phyloP scores from a whole-genome alignment of 805 yeast genomes.

The Zygosaccharomyces gambellarensis region DNA sequence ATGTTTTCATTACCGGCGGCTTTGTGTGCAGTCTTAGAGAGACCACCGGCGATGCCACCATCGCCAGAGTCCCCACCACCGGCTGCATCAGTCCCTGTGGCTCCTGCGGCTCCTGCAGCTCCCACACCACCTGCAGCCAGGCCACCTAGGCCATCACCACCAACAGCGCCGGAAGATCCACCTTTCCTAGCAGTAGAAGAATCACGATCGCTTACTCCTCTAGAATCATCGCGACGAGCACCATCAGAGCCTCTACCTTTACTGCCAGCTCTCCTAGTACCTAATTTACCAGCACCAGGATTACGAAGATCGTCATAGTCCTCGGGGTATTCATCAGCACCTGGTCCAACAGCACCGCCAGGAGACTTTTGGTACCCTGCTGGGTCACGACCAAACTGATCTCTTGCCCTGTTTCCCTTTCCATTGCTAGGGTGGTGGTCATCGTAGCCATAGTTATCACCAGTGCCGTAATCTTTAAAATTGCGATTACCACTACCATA shows the following conservation, averaged over 20 bases:
- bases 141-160: neutral
- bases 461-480: neutral
- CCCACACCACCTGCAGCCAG: neutral
- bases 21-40: neutral
- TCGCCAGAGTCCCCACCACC: neutral
- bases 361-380: neutral
- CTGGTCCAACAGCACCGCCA: constrained; percentile 1
- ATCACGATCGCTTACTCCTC: too few relatives aligned
- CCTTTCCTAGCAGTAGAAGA: too few relatives aligned
- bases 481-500: neutral
- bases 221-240: neutral
- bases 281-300: neutral
- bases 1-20: neutral
- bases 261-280: neutral
- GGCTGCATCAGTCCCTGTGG: neutral
- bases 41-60: neutral
- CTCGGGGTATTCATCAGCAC: constrained; percentile 1
- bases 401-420: neutral
- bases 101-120: neutral
- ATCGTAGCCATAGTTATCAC: neutral
- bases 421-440: neutral
- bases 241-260: neutral
- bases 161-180: too few relatives aligned
- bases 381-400: neutral
- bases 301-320: neutral